Conservation (phyloP, 2,329 filamentous ascomycete genomes). For the Penicillium sp. region DNA sequence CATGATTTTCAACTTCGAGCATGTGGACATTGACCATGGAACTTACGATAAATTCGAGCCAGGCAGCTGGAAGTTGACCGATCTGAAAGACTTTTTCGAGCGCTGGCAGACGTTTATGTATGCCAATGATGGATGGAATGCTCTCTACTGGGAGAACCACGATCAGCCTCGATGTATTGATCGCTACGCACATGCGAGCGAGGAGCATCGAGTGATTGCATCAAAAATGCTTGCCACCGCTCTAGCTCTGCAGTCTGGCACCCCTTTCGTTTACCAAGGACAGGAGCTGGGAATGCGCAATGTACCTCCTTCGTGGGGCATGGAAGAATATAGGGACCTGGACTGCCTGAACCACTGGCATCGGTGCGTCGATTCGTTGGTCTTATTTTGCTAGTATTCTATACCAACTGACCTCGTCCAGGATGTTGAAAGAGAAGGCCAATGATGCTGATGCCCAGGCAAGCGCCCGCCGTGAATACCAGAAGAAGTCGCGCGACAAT, state of each 20-base stretch:
- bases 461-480: conserved; percentile 35
- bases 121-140: conserved; percentile 61
- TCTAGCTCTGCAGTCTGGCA: conserved; percentile 58
- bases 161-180: conserved; percentile 62
- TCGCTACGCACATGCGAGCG: conserved; percentile 53
- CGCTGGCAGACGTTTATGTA: conserved; percentile 62
- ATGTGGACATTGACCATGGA: conserved; percentile 60
- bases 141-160: conserved; percentile 65
- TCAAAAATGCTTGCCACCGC: conserved; percentile 61
- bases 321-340: conserved; percentile 67
- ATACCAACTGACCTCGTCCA: conserved; percentile 10
- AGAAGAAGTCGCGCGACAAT: conserved; percentile 59
- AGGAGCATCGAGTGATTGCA: conserved; percentile 49
- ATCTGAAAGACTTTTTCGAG: conserved; percentile 53
- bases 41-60: conserved; percentile 51
- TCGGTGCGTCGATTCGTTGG: conserved; percentile 22
- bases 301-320: conserved; percentile 58
- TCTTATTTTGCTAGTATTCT: background rate
- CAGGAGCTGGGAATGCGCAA: conserved; percentile 68
- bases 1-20: conserved; percentile 73
- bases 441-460: conserved; percentile 30
- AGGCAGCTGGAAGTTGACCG: conserved; percentile 48
- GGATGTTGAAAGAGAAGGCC: conserved; percentile 30
- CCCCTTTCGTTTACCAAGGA: conserved; percentile 67
- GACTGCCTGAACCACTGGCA: conserved; percentile 59